Percentiles rank a stretch among this genome's conserved stretches.
These are phyloP conservation scores for Trametes cinnabarina DNA, from an alignment of 768 basidiomycete genomes.

Conservation along the genomic window DNA sequence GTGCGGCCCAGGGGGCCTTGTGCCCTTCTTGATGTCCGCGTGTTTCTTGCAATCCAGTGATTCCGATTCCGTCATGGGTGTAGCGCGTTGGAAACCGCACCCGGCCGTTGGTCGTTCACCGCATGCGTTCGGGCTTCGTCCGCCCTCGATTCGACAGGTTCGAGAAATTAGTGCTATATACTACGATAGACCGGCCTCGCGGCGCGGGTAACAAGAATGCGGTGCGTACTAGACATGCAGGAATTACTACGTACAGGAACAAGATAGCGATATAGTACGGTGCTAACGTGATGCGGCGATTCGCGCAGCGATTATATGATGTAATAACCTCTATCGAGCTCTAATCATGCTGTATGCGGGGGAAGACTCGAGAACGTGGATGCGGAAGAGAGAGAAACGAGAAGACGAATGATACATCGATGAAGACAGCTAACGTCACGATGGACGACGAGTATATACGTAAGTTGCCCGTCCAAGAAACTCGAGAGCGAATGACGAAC, in stretches of 20 bases:
- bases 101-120: constrained; percentile 2
- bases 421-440: constrained; percentile 3
- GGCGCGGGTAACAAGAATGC: constrained; percentile 9
- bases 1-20: background rate
- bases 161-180: constrained; percentile 14
- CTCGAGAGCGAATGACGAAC: constrained; percentile 12
- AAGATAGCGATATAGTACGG: constrained; percentile 16
- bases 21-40: constrained; percentile 14
- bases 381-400: constrained; percentile 1
- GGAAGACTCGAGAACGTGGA: constrained; percentile 10
- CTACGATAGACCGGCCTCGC: constrained; percentile 8
- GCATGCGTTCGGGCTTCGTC: background rate
- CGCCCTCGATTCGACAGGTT: constrained; percentile 10
- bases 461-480: constrained; percentile 19
- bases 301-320: constrained; percentile 14
- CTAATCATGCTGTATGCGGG: constrained; percentile 16
- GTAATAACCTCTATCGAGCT: constrained; percentile 18
- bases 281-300: constrained; percentile 9
- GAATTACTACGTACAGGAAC: constrained; percentile 14
- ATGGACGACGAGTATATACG: constrained; percentile 11
- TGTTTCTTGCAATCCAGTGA: background rate
- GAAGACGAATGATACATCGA: constrained; percentile 16
- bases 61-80: background rate
- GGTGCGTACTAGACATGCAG: constrained; percentile 14
- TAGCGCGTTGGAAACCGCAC: constrained; percentile 1